Base-by-base conservation (phyloP, 768 basidiomycete genomes). In the Amanita inopinata region DNA sequence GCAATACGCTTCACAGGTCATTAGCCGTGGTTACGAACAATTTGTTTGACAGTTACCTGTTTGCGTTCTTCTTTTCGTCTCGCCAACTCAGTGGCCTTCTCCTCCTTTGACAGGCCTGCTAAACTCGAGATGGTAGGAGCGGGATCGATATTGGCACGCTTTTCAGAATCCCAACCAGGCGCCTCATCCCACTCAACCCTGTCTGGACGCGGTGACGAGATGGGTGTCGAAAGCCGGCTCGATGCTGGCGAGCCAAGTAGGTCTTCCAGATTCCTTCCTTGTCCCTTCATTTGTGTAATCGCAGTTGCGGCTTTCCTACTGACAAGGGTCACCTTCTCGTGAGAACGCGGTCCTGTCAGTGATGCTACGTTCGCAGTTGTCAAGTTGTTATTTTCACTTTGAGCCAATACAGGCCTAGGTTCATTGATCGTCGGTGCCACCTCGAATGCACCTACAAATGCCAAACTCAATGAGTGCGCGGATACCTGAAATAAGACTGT, bases 71-170 rank as follows among this genome's bases (percentile, higher is more conserved):
- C 93, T 55, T 93, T 84, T 46, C 92, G 70, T 49, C 83, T 69
- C 5, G 83, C 84, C 80, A 97, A 83, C 65, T 96, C 90, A n/a
- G 78, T 80, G 1, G 87, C 87, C 60, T 86, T 94, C 51, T 93
- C 91, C 59, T 96, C 94, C 59, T 91, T 96, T 19, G 76, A 73
- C 71, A 90, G 67, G 1, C 58, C 60, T 19, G 73, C 61, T 43
- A 68, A 64, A 18, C 55, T 51, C 2, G 61, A 43, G n/a, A 55
- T 36, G n/a, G 57, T 43, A 6, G 49, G 27, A 27, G 55, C 46
- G 1, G 34, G 24, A 14, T 23, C 5, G 32, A 20, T 30, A 25
- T 15, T 25, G 9, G 5, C 23, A 15, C 28, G 33, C 20, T 20
- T 43, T 2, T 43, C 41, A 6, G 19, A 43, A 23, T 52, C 60